These are phyloP conservation scores for Syncephalastrum contaminatum DNA, from an alignment of 371 early-diverging fungal species.

Conservation along the genomic window DNA sequence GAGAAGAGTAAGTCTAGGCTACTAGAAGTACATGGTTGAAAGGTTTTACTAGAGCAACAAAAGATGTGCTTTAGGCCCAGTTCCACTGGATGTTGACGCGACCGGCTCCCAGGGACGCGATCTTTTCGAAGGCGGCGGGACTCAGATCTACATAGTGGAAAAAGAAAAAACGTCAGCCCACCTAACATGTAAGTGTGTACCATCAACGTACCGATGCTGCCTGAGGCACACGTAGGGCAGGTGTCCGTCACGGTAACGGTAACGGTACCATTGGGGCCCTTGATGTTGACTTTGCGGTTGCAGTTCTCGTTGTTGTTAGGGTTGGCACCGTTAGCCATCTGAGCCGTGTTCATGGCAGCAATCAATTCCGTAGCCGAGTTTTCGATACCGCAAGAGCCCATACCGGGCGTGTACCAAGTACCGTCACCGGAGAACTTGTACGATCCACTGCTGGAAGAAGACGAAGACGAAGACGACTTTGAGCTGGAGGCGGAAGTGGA, in stretches of 20 bases:
- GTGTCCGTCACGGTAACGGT: conserved; percentile 27
- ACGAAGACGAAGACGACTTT: too few relatives aligned
- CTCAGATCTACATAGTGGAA: conserved; percentile 22
- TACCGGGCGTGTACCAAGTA: conserved; percentile 28
- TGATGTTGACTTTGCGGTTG: conserved; percentile 21
- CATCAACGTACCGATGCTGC: conserved; percentile 12
- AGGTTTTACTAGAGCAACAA: too few relatives aligned
- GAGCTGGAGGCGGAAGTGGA: background rate
- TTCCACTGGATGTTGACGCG: conserved; percentile 44
- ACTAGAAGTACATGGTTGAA: too few relatives aligned
- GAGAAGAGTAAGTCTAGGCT: too few relatives aligned
- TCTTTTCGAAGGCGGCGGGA: conserved; percentile 46
- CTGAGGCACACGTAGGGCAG: conserved; percentile 26
- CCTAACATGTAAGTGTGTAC: too few relatives aligned
- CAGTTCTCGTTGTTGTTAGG: conserved; percentile 43
- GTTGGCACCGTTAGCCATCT: conserved; percentile 34
- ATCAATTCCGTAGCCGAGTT: conserved; percentile 24
- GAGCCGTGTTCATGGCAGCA: conserved; percentile 36
- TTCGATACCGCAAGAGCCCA: conserved; percentile 34
- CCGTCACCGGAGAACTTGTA: conserved; percentile 34
- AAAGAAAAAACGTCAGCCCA: too few relatives aligned
- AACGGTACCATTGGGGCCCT: conserved; percentile 30
- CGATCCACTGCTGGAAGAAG: background rate
- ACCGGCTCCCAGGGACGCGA: conserved; percentile 35
- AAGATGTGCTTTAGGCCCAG: too few relatives aligned